Evolutionary conservation across 805 yeast species (phyloP), one percentile per base, ranked within the genome.

Genomic region (Starmerella khaoyaiensis): DNA sequence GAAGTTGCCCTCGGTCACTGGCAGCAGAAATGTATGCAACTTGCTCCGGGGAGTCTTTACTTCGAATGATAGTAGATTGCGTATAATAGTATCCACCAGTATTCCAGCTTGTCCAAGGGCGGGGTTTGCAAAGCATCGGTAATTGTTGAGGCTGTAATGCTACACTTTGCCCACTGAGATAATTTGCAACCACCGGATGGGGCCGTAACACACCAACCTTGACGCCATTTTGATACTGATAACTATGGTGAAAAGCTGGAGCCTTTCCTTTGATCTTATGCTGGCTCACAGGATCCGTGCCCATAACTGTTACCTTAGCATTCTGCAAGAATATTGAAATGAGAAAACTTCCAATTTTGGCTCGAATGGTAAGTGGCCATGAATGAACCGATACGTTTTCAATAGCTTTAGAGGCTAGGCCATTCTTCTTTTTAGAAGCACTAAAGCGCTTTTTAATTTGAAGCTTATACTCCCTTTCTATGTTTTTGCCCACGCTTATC

Each of bases 51-150:
- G 93, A 73, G 50, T 80, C 86, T 50, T 72, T 79, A 12, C 82
- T 71, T 55, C 97, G 70, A 49, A 90, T 71, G 27, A 90, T 61
- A 4, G 67, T 59, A 14, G 73, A 67, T 44, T 70, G 73, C 11
- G 79, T 65, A 52, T 74, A 76, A 41, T 71, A 64, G 52, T 82
- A 86, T 0, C 96, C 98, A 48, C 98, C 98, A 39, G 71, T 70
- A 51, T 76, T 74, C 70, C 76, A 76, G 9, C 73, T 61, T 0
- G 74, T 68, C 98, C 98, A 90, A 4, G 83, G 82, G 38, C 74
- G 64, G n/a, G 98, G 98, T 44, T 74, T 72, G 7, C 80, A 78
- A 33, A 90, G 64, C 98, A 90, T 90, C 7, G 98, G 98, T 36
- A 90, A 64, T 44, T 71, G 67, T 56, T 87, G 96, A 0, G 97